Conservation (phyloP, 1,139 yeast species). For the Debaryomyces robertsiae region DNA sequence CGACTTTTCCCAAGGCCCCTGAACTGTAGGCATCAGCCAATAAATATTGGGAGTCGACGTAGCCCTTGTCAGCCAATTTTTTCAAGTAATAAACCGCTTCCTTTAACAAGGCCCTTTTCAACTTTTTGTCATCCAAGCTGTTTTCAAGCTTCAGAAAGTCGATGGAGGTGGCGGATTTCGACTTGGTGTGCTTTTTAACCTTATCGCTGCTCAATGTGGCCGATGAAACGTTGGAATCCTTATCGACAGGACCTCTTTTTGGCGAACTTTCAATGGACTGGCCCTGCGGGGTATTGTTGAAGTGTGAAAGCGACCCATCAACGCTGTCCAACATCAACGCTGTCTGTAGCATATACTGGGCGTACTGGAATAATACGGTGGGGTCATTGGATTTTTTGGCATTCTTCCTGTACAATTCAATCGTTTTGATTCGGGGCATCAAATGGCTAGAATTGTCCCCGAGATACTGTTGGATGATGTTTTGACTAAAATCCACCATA, state of each 20-base stretch:
- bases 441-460: conserved; percentile 56
- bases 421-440: conserved; percentile 80
- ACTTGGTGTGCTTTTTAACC: conserved; percentile 19
- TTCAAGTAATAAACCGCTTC: conserved; percentile 77
- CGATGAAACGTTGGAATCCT: conserved; percentile 11
- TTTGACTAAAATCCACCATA: conserved; percentile 45
- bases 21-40: conserved; percentile 86
- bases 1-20: conserved; percentile 85
- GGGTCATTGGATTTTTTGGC: conserved; percentile 89
- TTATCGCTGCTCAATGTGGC: conserved; percentile 11
- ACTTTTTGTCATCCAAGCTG: conserved; percentile 31
- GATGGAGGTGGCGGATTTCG: conserved; percentile 24
- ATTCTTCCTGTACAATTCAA: conserved; percentile 83
- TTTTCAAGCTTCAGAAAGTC: conserved; percentile 24
- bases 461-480: conserved; percentile 50
- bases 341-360: conserved; percentile 87
- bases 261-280: conserved; percentile 28
- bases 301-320: conserved; percentile 12
- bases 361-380: conserved; percentile 81
- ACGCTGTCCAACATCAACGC: conserved; percentile 60
- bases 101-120: conserved; percentile 58
- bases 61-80: conserved; percentile 77
- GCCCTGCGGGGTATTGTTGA: conserved; percentile 2
- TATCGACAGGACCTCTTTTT: conserved; percentile 21
- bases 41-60: conserved; percentile 86